Evolutionary conservation across 2,329 filamentous ascomycete genomes (phyloP), one percentile per base, ranked within the genome.

Genomic region (Paraconiothyrium brasiliense): DNA sequence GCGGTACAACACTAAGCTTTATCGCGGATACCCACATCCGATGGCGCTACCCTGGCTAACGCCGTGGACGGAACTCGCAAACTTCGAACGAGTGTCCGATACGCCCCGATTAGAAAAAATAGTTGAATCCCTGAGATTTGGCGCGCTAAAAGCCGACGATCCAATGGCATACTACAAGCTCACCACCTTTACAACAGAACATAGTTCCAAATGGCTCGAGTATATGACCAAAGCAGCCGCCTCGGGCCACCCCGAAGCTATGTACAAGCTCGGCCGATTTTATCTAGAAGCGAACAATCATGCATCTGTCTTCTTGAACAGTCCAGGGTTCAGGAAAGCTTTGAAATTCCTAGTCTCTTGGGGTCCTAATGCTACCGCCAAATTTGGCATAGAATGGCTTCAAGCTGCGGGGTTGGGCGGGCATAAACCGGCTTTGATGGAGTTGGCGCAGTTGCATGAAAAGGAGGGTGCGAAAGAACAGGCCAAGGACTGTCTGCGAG

Each of bases 221-320:
- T 78, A 79, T 63, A 79, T 79, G 56, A 82, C 73, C 37, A 83
- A 83, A 72, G 81, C 82, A 2, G 82, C 81, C 3, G 76, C 78
- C 11, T 77, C 77, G 6, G 76, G 78, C 1, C 76, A 81, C 54
- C 59, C 68, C 7, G 74, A 76, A 57, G 80, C 81, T 9, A 76
- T 74, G 32, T 72, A 76, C 39, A 61, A 75, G 11, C 68, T 84
- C 10, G 80, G 69, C 1, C 61, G 70, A 20, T 83, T 80, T 67
- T 83, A 83, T 61, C 74, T 69, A 2, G 64, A 75, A 30, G 75
- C 76, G 60, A 78, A 78, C 60, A 32, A 44, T 5, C 47, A 61
- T 3, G 62, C 66, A 1, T 57, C 66, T 10, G 20, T 60, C 16
- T 24, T 66, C 11, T 41, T 69, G 11, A 57, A 57, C 14, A 44